A percentile compares a stretch with the other conserved stretches of the same genome.
Evolutionary conservation across 169 alveolate genomes (phyloP).

Genomic region (Plasmodium yoelii): DNA sequence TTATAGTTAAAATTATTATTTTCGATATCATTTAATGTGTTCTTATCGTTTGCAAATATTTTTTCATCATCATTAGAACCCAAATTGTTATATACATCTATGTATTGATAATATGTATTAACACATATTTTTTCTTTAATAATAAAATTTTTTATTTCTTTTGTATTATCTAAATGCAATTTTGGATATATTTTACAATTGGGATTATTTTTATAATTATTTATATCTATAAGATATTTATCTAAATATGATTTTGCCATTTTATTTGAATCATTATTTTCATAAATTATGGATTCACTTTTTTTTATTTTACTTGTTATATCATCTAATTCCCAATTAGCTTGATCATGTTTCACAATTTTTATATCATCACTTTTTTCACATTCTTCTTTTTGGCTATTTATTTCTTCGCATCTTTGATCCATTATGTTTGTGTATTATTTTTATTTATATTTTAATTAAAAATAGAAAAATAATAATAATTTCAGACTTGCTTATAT

Average conservation of each 20-base stretch:
- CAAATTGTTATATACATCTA: slow-evolving; percentile 43
- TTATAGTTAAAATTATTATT: slow-evolving; percentile 21
- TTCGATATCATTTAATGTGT: neutral
- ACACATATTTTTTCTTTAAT: slow-evolving; percentile 33
- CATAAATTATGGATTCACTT: neutral
- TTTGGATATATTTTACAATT: slow-evolving; percentile 35
- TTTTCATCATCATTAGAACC: slow-evolving; percentile 24
- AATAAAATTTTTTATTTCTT: slow-evolving; percentile 47
- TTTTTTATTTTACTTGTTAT: neutral
- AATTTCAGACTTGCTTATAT: too few relatives aligned
- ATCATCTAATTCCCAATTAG: neutral
- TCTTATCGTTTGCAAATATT: slow-evolving; percentile 22
- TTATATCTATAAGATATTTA: slow-evolving; percentile 9
- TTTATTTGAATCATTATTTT: slow-evolving; percentile 2
- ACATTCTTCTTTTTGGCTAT: too few relatives aligned
- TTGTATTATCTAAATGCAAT: slow-evolving; percentile 11
- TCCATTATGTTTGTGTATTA: too few relatives aligned
- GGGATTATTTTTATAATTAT: slow-evolving; percentile 29
- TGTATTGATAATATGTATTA: slow-evolving; percentile 44
- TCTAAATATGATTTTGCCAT: slow-evolving; percentile 22
- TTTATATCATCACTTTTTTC: neutral
- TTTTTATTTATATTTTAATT: too few relatives aligned
- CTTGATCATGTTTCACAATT: neutral
- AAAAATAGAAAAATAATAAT: too few relatives aligned
- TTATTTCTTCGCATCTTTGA: too few relatives aligned